phyloP scores from a whole-genome alignment of 2,329 filamentous ascomycete genomes.

The Beauveria bassiana region DNA sequence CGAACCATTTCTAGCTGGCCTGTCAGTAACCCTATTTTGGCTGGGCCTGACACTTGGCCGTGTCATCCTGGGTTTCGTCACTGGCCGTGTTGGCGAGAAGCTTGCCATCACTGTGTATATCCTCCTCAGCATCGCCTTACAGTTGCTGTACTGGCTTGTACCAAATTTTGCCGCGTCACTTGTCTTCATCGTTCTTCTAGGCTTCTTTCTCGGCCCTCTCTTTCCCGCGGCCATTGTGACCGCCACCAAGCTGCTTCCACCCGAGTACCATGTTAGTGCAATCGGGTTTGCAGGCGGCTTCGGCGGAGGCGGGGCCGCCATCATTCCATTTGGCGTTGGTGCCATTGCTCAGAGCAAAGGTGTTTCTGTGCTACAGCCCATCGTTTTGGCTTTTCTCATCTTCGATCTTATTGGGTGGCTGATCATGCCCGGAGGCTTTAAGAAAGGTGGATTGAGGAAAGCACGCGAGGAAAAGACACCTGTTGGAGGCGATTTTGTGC shows the following conservation, averaged over 20 bases:
- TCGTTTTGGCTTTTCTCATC: slow-evolving; percentile 41
- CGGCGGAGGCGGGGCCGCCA: slow-evolving; percentile 63
- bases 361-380: slow-evolving; percentile 49
- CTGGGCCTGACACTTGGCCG: slow-evolving; percentile 70
- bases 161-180: slow-evolving; percentile 68
- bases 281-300: slow-evolving; percentile 77
- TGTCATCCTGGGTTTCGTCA: slow-evolving; percentile 67
- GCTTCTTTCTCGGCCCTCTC: slow-evolving; percentile 73
- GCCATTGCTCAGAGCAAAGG: slow-evolving; percentile 55
- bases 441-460: slow-evolving; percentile 32
- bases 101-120: slow-evolving; percentile 57
- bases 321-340: slow-evolving; percentile 59
- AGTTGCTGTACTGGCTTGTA: slow-evolving; percentile 75
- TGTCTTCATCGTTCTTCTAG: slow-evolving; percentile 62
- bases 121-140: slow-evolving; percentile 50
- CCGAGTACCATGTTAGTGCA: slow-evolving; percentile 65
- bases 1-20: slow-evolving; percentile 61
- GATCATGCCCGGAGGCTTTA: slow-evolving; percentile 32
- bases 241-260: slow-evolving; percentile 66
- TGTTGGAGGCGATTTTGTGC: slow-evolving; percentile 26
- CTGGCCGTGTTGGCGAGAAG: slow-evolving; percentile 66
- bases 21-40: slow-evolving; percentile 78
- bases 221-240: slow-evolving; percentile 70
- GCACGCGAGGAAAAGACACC: slow-evolving; percentile 29
- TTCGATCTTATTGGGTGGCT: slow-evolving; percentile 39